Evolutionary conservation across 371 early-diverging fungal species (phyloP).

Genomic region (Encephalitozoon romaleae): DNA sequence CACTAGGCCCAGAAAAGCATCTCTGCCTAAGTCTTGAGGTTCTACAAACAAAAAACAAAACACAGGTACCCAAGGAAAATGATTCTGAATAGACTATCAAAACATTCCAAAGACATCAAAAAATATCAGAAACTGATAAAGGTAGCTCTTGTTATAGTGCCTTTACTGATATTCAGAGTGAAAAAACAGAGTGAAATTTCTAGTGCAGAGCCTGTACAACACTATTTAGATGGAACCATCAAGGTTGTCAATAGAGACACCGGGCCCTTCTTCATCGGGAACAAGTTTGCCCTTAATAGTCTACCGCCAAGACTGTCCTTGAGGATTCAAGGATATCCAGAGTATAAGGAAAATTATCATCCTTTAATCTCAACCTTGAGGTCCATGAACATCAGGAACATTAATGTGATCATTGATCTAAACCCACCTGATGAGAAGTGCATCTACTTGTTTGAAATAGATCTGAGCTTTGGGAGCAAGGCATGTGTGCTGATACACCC

Average conservation of each 20-base stretch:
- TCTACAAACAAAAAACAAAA: neutral
- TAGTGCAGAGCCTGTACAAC: neutral
- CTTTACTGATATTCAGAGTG: neutral
- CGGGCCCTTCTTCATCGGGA: neutral
- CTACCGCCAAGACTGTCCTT: neutral
- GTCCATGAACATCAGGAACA: neutral
- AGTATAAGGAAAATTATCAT: neutral
- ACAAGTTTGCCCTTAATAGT: neutral
- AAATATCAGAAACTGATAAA: neutral
- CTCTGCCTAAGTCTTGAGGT: too few relatives aligned
- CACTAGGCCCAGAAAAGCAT: neutral
- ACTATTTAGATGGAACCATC: neutral
- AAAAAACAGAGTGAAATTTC: neutral
- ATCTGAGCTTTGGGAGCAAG: neutral
- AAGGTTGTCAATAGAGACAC: neutral
- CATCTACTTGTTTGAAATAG: slow-evolving; percentile 23
- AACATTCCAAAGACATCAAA: neutral
- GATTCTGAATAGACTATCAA: neutral
- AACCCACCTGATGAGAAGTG: neutral
- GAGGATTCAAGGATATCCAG: neutral
- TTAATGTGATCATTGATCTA: neutral
- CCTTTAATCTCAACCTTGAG: neutral
- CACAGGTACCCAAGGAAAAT: neutral
- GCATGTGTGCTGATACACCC: slow-evolving; percentile 1
- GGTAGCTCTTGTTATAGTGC: neutral